phyloP scores from a whole-genome alignment of 2,329 filamentous ascomycete genomes.

The Tolypocladium pustulatum region DNA sequence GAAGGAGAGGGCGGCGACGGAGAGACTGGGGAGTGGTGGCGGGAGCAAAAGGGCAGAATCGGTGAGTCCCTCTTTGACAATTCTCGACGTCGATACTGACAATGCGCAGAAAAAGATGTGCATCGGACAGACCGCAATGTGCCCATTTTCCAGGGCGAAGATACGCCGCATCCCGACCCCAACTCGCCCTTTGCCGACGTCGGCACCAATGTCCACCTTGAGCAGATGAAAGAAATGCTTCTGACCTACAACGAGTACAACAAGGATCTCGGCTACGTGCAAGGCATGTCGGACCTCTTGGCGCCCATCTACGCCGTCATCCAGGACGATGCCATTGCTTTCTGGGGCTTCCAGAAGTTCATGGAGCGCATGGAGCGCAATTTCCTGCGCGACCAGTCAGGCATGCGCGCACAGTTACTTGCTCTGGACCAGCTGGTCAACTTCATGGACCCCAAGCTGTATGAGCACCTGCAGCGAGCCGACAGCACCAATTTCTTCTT shows the following conservation, averaged over 20 bases:
- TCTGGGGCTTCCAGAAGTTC: conserved; percentile 92
- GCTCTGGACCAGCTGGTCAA: conserved; percentile 92
- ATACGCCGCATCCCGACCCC: conserved; percentile 91
- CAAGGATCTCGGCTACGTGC: conserved; percentile 87
- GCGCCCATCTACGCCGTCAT: conserved; percentile 94
- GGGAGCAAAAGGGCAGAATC: conserved; percentile 85
- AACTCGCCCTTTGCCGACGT: conserved; percentile 87
- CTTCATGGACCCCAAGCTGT: conserved; percentile 92
- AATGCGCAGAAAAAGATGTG: conserved; percentile 80
- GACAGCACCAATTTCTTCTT: conserved; percentile 99
- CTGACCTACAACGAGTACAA: conserved; percentile 99
- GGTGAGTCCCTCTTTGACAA: conserved; percentile 46
- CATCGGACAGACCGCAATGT: conserved; percentile 93
- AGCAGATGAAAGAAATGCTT: conserved; percentile 99
- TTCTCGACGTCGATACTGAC: not conserved
- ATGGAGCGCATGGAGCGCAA: conserved; percentile 99
- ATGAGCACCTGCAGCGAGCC: conserved; percentile 76
- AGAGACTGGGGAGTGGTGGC: conserved; percentile 90
- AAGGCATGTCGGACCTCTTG: conserved; percentile 96
- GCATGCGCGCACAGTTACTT: conserved; percentile 85
- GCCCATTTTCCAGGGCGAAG: conserved; percentile 91
- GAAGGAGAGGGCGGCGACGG: conserved; percentile 70
- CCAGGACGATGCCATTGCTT: conserved; percentile 93
- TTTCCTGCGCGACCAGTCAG: conserved; percentile 88
- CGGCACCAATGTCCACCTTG: conserved; percentile 93